Base-by-base conservation (phyloP, 2,329 filamentous ascomycete genomes). In the Tympanopsis confertula region DNA sequence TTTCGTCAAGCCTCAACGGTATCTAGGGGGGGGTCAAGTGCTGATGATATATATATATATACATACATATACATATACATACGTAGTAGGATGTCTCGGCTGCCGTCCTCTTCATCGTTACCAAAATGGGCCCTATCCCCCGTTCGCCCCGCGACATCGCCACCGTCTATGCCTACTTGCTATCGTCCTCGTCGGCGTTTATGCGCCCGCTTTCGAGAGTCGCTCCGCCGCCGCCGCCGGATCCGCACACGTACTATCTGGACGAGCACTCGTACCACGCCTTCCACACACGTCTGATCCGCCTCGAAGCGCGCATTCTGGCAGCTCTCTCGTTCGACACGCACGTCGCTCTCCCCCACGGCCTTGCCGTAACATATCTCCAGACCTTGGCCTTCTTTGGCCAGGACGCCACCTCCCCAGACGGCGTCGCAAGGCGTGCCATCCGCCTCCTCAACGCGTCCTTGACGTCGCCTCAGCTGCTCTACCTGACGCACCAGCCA, bases 401-500 rank as follows among this genome's bases (percentile, higher is more conserved):
- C 10, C 52, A 57, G 33, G 51, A 58, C 3, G 61, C 58, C 39
- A n/a, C 7, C 7, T 54, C 55, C 30, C 64, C 61, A 2, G 61
- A 71, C 0, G 60, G 59, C 5, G 66, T 93, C 2, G 73, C 83
- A 1, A 66, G 68, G 38, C 71, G 78, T 29, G 74, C 79, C 0
- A 66, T 94, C 32, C 77, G 78, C 37, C 80, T 94, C 51, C 69
- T 96, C n/a, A 96, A 94, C 55, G 78, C 84, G 5, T 81, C 85
- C 2, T 64, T 98, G 10, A 61, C 95, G 22, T 91, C 82, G 33
- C 88, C 91, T 5, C 89, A 96, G 58, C 66, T 93, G 53, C 65
- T 95, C 13, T 95, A 93, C 56, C 65, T 94, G 19, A 96, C 91
- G 3, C 88, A 95, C 53, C 91, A 96, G 55, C 89, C 91, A 1